Evolutionary conservation across 257 asterid species (phyloP).

Genomic region (Fraxinus quadrangulata): DNA sequence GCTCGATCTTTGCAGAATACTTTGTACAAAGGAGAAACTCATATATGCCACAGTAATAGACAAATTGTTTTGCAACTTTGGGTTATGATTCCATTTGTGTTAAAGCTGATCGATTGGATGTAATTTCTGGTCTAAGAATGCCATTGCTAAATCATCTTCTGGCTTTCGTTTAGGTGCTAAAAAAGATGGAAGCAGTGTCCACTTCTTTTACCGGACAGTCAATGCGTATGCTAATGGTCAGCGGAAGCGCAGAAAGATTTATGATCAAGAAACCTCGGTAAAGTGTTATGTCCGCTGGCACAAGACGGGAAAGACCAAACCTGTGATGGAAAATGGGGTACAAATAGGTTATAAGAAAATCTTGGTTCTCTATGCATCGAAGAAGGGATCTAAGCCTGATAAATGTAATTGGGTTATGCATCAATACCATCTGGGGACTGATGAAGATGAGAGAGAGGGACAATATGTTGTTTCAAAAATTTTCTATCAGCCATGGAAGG

Average conservation of each 20-base stretch:
- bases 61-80: background rate
- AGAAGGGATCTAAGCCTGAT: conserved; percentile 57
- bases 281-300: conserved; percentile 74
- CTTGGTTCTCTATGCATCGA: conserved; percentile 75
- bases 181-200: conserved; percentile 80
- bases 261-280: conserved; percentile 30
- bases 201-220: conserved; percentile 62
- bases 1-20: background rate
- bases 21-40: background rate
- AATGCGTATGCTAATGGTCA: conserved; percentile 79
- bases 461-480: conserved; percentile 78
- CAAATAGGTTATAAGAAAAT: conserved; percentile 83
- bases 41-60: background rate
- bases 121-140: background rate
- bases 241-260: conserved; percentile 79
- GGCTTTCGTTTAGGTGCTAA: conserved; percentile 61
- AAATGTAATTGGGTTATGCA: conserved; percentile 92
- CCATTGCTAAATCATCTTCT: background rate
- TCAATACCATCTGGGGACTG: conserved; percentile 80
- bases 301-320: conserved; percentile 82
- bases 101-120: background rate
- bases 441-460: conserved; percentile 69
- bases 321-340: conserved; percentile 55
- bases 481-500: conserved; percentile 67
- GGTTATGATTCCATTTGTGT: background rate